Evolutionary conservation across 306 rosid species (phyloP).

Genomic region (Arachis stenosperma): DNA sequence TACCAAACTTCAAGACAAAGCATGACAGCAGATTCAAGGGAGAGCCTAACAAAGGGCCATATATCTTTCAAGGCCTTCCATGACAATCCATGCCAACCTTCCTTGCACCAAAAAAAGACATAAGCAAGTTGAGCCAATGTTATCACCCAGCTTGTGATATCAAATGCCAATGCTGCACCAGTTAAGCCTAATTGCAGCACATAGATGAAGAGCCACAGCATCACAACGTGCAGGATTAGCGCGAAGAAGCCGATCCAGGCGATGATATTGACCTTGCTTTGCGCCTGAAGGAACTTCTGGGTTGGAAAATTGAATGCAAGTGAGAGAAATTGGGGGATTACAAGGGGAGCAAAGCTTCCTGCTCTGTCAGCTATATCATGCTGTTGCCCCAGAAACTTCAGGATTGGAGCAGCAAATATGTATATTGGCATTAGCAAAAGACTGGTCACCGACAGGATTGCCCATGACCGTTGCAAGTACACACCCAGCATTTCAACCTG

Average conservation of each 20-base stretch:
- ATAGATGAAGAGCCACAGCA: slow-evolving; percentile 68
- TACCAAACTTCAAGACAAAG: slow-evolving; percentile 95
- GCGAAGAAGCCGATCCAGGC: slow-evolving; percentile 73
- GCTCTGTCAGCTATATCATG: slow-evolving; percentile 73
- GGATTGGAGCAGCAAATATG: slow-evolving; percentile 67
- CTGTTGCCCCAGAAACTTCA: slow-evolving; percentile 74
- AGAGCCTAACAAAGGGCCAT: slow-evolving; percentile 85
- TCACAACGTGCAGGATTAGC: slow-evolving; percentile 52
- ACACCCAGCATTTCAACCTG: slow-evolving; percentile 73
- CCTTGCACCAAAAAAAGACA: slow-evolving; percentile 77
- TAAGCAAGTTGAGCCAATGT: slow-evolving; percentile 65
- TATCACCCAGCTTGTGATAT: slow-evolving; percentile 72
- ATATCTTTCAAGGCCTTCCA: slow-evolving; percentile 77
- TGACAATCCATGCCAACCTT: slow-evolving; percentile 81
- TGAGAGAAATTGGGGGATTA: slow-evolving; percentile 77
- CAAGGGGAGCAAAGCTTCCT: slow-evolving; percentile 53
- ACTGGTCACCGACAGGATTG: slow-evolving; percentile 56
- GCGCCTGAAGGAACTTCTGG: slow-evolving; percentile 87
- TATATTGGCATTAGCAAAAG: slow-evolving; percentile 67
- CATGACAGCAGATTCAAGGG: slow-evolving; percentile 91
- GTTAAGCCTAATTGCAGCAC: slow-evolving; percentile 57
- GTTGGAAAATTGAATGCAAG: slow-evolving; percentile 74
- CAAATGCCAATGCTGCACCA: slow-evolving; percentile 76
- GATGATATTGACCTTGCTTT: slow-evolving; percentile 72
- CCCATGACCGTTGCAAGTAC: slow-evolving; percentile 92